phyloP scores from a whole-genome alignment of 768 basidiomycete genomes.

The Leccinellum rugosiceps region DNA sequence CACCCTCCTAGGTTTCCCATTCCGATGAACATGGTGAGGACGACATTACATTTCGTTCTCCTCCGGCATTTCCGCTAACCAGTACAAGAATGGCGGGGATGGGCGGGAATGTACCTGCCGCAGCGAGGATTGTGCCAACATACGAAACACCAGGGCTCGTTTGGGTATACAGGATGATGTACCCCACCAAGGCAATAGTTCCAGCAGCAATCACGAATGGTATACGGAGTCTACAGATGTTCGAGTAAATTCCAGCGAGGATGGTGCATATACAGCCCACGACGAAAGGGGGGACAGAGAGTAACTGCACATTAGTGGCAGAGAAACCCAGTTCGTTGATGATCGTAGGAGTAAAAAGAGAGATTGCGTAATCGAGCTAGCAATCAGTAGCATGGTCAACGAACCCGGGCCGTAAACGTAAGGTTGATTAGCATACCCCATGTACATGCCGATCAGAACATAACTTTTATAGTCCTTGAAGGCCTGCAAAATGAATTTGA shows the following conservation, averaged over 20 bases:
- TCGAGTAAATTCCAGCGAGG: constrained; percentile 39
- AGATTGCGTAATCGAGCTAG: constrained; percentile 44
- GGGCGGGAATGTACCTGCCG: constrained; percentile 50
- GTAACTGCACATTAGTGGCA: constrained; percentile 46
- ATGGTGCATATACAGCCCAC: constrained; percentile 45
- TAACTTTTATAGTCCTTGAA: constrained; percentile 43
- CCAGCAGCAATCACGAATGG: constrained; percentile 46
- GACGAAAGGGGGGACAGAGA: constrained; percentile 49
- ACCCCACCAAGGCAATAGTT: constrained; percentile 47
- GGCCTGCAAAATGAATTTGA: constrained; percentile 46
- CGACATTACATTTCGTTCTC: constrained; percentile 51
- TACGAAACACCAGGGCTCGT: constrained; percentile 32
- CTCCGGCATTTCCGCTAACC: constrained; percentile 53
- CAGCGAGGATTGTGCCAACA: constrained; percentile 46
- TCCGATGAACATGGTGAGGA: constrained; percentile 51
- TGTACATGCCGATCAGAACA: constrained; percentile 35
- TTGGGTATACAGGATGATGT: constrained; percentile 43
- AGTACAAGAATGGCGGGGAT: constrained; percentile 49
- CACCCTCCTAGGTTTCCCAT: constrained; percentile 55
- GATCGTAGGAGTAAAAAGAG: constrained; percentile 51
- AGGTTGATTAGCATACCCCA: constrained; percentile 31
- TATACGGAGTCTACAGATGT: constrained; percentile 41
- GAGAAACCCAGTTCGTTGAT: constrained; percentile 49
- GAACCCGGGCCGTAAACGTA: background rate
- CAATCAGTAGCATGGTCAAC: constrained; percentile 1